These are phyloP conservation scores for Purpureocillium takamizusanense DNA, from an alignment of 2,329 filamentous ascomycete genomes.

Conservation along the genomic window DNA sequence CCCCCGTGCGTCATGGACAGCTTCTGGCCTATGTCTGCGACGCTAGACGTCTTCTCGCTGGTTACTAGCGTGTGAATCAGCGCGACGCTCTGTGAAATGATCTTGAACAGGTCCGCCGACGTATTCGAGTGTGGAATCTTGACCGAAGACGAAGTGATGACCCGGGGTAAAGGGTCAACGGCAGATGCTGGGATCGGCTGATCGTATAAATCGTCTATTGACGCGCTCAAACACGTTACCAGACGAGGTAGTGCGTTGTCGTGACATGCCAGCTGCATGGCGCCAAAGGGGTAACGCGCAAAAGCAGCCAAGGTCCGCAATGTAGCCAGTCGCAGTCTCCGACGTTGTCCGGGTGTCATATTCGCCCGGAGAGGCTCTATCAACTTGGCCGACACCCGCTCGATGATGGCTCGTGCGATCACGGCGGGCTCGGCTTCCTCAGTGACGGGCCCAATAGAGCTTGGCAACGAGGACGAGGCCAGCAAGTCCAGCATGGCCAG, in stretches of 20 bases:
- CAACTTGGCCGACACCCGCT: conserved; percentile 54
- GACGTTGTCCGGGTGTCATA: conserved; percentile 27
- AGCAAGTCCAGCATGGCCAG: conserved; percentile 56
- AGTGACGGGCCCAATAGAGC: conserved; percentile 58
- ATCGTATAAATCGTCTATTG: conserved; percentile 69
- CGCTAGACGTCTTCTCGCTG: conserved; percentile 31
- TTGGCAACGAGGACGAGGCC: conserved; percentile 52
- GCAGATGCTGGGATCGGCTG: conserved; percentile 31
- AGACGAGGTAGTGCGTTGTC: conserved; percentile 63
- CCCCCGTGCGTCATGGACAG: conserved; percentile 61
- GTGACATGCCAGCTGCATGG: conserved; percentile 57
- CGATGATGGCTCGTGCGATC: conserved; percentile 42
- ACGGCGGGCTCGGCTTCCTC: conserved; percentile 31
- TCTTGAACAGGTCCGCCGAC: conserved; percentile 26
- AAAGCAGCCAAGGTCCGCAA: conserved; percentile 51
- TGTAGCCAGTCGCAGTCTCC: conserved; percentile 34
- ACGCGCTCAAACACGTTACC: conserved; percentile 51
- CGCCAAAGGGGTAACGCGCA: conserved; percentile 52
- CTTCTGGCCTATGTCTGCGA: conserved; percentile 59
- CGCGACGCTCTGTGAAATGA: conserved; percentile 38
- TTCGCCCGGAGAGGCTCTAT: conserved; percentile 40
- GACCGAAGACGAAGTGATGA: conserved; percentile 2
- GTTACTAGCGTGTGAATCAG: conserved; percentile 45
- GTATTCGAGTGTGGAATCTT: conserved; percentile 9
- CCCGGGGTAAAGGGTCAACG: conserved; percentile 18